Conservation (phyloP, 139 green algal genomes). For the Pleodorina starrii region DNA sequence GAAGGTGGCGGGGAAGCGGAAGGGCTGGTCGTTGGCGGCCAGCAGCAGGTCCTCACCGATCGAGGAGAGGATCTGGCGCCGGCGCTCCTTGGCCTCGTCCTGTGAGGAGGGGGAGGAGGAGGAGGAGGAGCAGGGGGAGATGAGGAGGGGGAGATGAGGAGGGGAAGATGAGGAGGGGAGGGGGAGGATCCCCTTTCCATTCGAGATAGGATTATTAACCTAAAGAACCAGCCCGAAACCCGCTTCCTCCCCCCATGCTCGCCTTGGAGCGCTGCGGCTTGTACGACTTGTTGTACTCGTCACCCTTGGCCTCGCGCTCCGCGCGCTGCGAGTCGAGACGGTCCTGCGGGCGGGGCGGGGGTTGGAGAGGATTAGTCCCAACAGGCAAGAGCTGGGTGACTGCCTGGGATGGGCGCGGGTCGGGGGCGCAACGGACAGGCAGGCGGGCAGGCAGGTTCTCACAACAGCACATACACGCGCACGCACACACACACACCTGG, state of each 20-base stretch:
- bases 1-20: slow-evolving; percentile 98
- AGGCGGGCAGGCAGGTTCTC: too few species aligned
- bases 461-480: too few species aligned
- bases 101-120: too few species aligned
- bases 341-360: slow-evolving; percentile 50
- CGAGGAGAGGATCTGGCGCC: slow-evolving; percentile 91
- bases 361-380: neutral
- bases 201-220: too few species aligned
- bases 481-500: slow-evolving; percentile 68
- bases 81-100: slow-evolving; percentile 79
- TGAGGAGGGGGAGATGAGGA: too few species aligned
- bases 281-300: slow-evolving; percentile 80
- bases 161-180: too few species aligned
- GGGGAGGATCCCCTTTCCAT: too few species aligned
- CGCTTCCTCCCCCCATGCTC: too few species aligned
- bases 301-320: slow-evolving; percentile 63
- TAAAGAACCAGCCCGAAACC: too few species aligned
- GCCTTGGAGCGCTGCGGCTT: slow-evolving; percentile 89
- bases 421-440: too few species aligned
- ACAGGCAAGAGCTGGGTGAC: neutral
- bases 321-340: slow-evolving; percentile 68
- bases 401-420: too few species aligned
- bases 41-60: slow-evolving; percentile 98
- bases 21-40: slow-evolving; percentile 96
- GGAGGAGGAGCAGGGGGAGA: too few species aligned